A percentile compares a stretch with the other conserved stretches of the same genome.
Conservation (phyloP, 2,329 filamentous ascomycete genomes). For the Microdochium nivale region DNA sequence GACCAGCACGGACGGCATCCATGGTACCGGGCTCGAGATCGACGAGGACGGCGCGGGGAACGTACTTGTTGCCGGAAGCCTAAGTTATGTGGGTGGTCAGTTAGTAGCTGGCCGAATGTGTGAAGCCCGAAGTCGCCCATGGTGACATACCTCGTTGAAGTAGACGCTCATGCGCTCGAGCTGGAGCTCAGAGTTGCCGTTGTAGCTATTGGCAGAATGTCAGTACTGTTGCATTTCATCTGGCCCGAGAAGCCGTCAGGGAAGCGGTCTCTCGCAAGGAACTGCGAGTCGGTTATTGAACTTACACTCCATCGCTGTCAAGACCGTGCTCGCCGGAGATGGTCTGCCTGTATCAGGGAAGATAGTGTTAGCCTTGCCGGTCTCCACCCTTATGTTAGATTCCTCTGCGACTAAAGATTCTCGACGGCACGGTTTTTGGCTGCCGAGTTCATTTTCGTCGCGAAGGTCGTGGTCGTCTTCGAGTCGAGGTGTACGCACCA, state of each 20-base stretch:
- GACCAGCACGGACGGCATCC: slow-evolving; percentile 96
- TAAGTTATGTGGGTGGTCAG: slow-evolving; percentile 28
- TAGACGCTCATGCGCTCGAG: slow-evolving; percentile 99
- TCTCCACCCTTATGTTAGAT: slow-evolving; percentile 3
- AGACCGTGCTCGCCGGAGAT: slow-evolving; percentile 92
- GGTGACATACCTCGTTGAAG: slow-evolving; percentile 64
- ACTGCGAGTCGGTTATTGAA: slow-evolving; percentile 18
- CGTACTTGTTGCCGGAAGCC: slow-evolving; percentile 98
- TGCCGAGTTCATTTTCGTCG: neutral
- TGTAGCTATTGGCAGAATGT: slow-evolving; percentile 58
- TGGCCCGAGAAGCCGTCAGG: too few species aligned
- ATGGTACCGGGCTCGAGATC: slow-evolving; percentile 99
- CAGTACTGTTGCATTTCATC: slow-evolving; percentile 7
- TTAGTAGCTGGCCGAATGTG: neutral
- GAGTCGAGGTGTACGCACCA: slow-evolving; percentile 49
- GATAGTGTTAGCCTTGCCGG: slow-evolving; percentile 6
- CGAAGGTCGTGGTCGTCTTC: neutral
- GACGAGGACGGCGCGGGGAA: slow-evolving; percentile 97
- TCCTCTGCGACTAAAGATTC: neutral
- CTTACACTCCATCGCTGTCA: slow-evolving; percentile 92
- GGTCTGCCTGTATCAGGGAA: slow-evolving; percentile 56
- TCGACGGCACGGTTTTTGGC: neutral
- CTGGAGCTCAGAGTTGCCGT: slow-evolving; percentile 96
- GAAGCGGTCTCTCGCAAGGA: too few species aligned
- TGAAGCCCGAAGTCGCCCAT: neutral